phyloP scores from a whole-genome alignment of 768 basidiomycete species.

The Suillus subluteus region DNA sequence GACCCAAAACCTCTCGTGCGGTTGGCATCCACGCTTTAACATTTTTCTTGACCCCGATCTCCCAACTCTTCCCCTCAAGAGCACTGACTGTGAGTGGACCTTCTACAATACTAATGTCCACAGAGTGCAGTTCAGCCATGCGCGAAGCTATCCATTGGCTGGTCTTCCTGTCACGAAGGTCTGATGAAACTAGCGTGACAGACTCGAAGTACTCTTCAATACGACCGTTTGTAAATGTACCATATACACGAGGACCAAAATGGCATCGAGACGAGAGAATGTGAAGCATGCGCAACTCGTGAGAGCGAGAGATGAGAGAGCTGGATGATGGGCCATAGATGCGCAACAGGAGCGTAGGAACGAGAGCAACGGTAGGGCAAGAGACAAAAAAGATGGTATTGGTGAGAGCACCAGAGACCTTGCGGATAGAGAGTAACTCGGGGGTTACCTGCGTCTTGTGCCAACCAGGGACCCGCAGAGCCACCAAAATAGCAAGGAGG shows the following conservation, averaged over 20 bases:
- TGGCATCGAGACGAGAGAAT: conserved; percentile 84
- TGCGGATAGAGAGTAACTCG: conserved; percentile 62
- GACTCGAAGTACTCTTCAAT: conserved; percentile 96
- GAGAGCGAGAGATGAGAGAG: conserved; percentile 83
- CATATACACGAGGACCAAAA: conserved; percentile 90
- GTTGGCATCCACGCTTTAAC: conserved; percentile 70
- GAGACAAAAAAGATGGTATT: conserved; percentile 98
- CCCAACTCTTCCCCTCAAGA: conserved; percentile 52
- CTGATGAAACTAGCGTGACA: conserved; percentile 72
- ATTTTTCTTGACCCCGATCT: conserved; percentile 66
- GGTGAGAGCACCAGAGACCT: conserved; percentile 90
- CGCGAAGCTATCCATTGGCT: conserved; percentile 90
- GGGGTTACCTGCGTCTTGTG: conserved; percentile 46
- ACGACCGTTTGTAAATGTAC: conserved; percentile 94
- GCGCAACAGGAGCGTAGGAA: conserved; percentile 79
- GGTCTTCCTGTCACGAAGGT: conserved; percentile 75
- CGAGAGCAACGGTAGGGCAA: conserved; percentile 52
- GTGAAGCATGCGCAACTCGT: conserved; percentile 88
- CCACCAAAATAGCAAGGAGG: conserved; percentile 57
- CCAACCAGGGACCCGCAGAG: conserved; percentile 67
- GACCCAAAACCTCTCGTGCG: conserved; percentile 74
- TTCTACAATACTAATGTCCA: conserved; percentile 76
- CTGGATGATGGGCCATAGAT: conserved; percentile 91
- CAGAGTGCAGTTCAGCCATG: conserved; percentile 95
- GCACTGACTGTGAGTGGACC: conserved; percentile 40